Conservation (phyloP, 305 asterid genomes). For the Nicotiana rustica region DNA sequence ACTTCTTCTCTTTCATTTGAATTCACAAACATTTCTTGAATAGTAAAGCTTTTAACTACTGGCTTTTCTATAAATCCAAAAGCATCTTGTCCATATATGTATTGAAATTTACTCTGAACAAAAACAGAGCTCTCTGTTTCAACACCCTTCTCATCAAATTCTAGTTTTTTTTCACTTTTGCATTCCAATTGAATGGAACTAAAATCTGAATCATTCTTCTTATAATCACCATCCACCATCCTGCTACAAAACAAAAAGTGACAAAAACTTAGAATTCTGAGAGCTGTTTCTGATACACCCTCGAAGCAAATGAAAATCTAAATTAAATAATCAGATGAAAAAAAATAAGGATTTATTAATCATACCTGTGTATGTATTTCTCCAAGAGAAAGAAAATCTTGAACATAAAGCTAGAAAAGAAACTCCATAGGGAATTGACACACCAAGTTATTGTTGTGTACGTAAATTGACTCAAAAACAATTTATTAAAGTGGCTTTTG, state of each 20-base stretch:
- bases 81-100: conserved; percentile 47
- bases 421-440: conserved; percentile 44
- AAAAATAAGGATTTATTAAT: not conserved
- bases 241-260: conserved; percentile 48
- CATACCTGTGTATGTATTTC: conserved; percentile 56
- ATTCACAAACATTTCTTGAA: conserved; percentile 63
- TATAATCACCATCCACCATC: conserved; percentile 39
- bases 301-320: not conserved
- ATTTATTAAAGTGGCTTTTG: conserved; percentile 46
- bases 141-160: conserved; percentile 33
- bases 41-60: conserved; percentile 43
- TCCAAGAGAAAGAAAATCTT: conserved; percentile 46
- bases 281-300: too few relatives aligned
- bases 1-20: conserved; percentile 43
- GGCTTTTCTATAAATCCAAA: conserved; percentile 57
- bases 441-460: conserved; percentile 46
- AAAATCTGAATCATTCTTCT: conserved; percentile 44
- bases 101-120: conserved; percentile 54
- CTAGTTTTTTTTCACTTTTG: conserved; percentile 36
- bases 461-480: conserved; percentile 46
- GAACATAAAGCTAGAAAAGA: conserved; percentile 48
- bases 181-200: conserved; percentile 42
- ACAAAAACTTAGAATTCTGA: too few relatives aligned
- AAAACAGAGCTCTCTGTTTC: conserved; percentile 59
- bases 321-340: not conserved